Conservation (phyloP, 1,139 yeast genomes). For the Debaryomyces sp. region DNA sequence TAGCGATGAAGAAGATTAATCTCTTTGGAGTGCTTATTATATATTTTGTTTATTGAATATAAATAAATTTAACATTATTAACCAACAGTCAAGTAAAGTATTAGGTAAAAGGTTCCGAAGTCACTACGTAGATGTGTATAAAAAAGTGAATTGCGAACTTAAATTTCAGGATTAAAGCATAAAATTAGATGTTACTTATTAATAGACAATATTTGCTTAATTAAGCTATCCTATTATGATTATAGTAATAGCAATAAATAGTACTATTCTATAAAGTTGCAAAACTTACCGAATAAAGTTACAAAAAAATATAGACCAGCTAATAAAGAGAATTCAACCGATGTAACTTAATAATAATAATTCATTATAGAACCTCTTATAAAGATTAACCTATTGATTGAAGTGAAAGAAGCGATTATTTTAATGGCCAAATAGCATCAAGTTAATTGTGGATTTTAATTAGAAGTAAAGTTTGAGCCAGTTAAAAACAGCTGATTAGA, state of each 20-base stretch:
- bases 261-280: neutral
- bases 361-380: neutral
- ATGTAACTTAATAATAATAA: neutral
- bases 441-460: neutral
- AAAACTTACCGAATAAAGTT: neutral
- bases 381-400: neutral
- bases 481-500: conserved; percentile 4
- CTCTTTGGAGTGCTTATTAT: conserved; percentile 1
- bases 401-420: neutral
- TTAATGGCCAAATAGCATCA: neutral
- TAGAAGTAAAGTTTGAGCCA: conserved; percentile 4
- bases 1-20: conserved; percentile 11
- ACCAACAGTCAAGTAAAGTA: neutral
- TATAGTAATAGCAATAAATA: neutral
- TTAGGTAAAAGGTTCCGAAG: neutral
- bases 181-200: neutral
- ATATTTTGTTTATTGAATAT: neutral
- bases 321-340: neutral
- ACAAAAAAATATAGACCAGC: neutral
- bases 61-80: neutral
- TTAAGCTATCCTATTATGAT: neutral
- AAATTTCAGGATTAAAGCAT: neutral
- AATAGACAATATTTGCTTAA: neutral
- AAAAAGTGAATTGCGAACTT: neutral
- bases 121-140: neutral